These are phyloP conservation scores for Tuctoria greenei DNA, from an alignment of 176 grass and related monocot species.

Conservation along the genomic window DNA sequence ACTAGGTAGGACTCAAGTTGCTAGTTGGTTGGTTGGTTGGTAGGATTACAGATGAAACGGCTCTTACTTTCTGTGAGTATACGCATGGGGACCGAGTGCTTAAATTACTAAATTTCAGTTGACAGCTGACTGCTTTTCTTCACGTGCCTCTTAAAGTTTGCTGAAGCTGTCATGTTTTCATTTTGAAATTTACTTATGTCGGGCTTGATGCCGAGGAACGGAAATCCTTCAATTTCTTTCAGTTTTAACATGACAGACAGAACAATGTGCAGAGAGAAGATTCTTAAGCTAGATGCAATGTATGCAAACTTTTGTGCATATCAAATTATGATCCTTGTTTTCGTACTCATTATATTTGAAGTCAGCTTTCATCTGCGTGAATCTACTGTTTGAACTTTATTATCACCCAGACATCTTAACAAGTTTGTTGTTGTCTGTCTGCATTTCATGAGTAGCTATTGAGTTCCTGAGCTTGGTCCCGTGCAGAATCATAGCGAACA, in stretches of 20 bases:
- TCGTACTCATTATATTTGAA: not conserved
- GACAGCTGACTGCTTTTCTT: not conserved
- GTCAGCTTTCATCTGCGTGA: not conserved
- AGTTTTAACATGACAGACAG: not conserved
- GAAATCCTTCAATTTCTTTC: not conserved
- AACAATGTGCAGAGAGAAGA: not conserved
- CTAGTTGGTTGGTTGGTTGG: constrained; percentile 26
- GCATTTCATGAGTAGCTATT: constrained; percentile 4
- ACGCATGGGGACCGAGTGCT: too few species aligned
- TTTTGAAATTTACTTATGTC: too few species aligned
- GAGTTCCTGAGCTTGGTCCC: constrained; percentile 26
- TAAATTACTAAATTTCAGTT: constrained; percentile 7
- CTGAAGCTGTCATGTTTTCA: too few species aligned
- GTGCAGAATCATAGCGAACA: constrained; percentile 91
- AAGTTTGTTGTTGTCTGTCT: not conserved
- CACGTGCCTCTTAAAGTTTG: not conserved
- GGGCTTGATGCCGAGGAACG: not conserved
- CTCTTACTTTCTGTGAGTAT: constrained; percentile 29
- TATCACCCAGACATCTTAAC: not conserved
- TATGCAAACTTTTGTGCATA: not conserved
- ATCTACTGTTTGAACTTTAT: not conserved
- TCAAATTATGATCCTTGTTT: not conserved
- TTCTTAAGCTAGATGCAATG: not conserved
- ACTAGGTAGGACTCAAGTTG: too few species aligned
- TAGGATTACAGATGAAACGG: constrained; percentile 17